Evolutionary conservation across 176 grass and related monocot genomes (phyloP), one percentile per base, ranked within the genome.

Genomic region (Hsuehochloa calcarea): DNA sequence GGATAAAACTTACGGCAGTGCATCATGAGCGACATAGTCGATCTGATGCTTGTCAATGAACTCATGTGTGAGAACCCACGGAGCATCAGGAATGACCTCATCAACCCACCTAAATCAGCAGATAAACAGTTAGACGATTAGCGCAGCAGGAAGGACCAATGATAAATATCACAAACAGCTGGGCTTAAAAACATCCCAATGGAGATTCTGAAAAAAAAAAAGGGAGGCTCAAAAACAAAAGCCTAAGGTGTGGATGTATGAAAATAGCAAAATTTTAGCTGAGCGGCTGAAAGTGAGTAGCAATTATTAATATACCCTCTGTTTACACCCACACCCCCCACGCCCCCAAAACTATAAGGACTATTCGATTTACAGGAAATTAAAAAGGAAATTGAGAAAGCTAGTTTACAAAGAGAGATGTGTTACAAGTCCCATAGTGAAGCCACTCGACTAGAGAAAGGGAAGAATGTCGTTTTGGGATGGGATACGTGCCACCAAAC

Each of bases 81-180:
- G 95, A 54, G 95, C 95, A 82, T 98, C 93, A 80, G 95, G 95
- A 87, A 98, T 93, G 70, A 98, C 95, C 82, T 98, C 95, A 81
- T 98, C 93, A 13, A 98, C 93, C 95, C 95, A 98, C 87, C 93
- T 98, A 89, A 54, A 80, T 16, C 4, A 35, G 19, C 19, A 84
- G 39, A 84, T 12, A 82, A 12, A 77, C 37, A 65, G 12, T 75
- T 74, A 80, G 51, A 8, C 5, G 5, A 60, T 73, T 4, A 59
- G 22, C 3, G 16, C 11, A 13, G 9, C 3, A 74, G 35, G 14
- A 35, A 16, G 72, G 22, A 35, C 2, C 14, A 65, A 3, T 1
- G 11, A 11, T 19, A 55, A 45, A 44, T 38, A 29, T 64, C 4
- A n/a, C 34, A 19, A 60, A 50, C 5, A 51, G 8, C 8, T 13